Evolutionary conservation across 805 yeast genomes (phyloP).

Genomic region (Wickerhamiella cacticola): DNA sequence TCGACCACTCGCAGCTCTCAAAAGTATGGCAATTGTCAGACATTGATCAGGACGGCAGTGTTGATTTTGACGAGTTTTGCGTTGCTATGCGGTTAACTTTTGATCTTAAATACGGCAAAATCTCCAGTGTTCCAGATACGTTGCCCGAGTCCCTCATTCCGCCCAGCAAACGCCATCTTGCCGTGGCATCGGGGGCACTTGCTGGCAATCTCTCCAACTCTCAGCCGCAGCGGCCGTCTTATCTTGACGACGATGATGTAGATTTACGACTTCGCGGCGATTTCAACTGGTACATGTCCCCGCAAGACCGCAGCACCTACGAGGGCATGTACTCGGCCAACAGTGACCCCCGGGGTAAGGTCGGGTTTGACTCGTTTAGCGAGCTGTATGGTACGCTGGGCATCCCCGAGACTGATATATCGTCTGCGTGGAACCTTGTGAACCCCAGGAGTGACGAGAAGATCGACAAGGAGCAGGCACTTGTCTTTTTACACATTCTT

Average conservation of each 20-base stretch:
- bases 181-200: constrained; percentile 67
- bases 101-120: constrained; percentile 71
- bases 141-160: constrained; percentile 93
- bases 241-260: constrained; percentile 40
- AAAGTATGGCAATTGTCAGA: constrained; percentile 80
- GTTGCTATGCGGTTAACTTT: constrained; percentile 92
- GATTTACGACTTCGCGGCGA: constrained; percentile 53
- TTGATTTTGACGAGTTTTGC: constrained; percentile 96
- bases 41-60: constrained; percentile 78
- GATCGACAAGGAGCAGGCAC: constrained; percentile 84
- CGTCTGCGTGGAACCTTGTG: constrained; percentile 89
- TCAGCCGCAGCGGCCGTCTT: background rate
- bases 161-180: constrained; percentile 69
- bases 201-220: background rate
- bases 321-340: constrained; percentile 65
- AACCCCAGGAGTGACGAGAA: constrained; percentile 81
- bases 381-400: constrained; percentile 56
- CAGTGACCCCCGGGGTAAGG: constrained; percentile 67
- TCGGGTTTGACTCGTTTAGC: constrained; percentile 57
- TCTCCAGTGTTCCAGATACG: constrained; percentile 48
- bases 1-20: constrained; percentile 64
- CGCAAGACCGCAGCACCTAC: constrained; percentile 67
- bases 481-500: constrained; percentile 79
- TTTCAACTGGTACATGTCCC: constrained; percentile 95
- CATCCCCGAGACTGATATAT: constrained; percentile 73